phyloP scores from a whole-genome alignment of 257 asterid genomes.

The Jacaranda mimosifolia region DNA sequence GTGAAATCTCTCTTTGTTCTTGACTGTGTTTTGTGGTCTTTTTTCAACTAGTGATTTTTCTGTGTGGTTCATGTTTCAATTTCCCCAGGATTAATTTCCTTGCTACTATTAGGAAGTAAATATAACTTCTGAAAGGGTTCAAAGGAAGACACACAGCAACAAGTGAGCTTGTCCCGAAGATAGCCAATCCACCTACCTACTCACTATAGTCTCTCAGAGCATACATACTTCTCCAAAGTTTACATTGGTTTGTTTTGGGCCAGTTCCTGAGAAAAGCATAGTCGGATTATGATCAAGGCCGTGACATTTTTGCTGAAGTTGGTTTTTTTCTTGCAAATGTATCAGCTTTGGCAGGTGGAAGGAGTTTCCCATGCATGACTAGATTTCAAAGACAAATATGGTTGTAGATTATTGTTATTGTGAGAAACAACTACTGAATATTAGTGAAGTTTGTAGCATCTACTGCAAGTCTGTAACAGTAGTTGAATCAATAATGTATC shows the following conservation, averaged over 20 bases:
- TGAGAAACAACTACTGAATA: neutral
- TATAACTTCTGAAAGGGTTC: neutral
- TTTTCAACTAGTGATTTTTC: conserved; percentile 10
- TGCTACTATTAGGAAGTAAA: conserved; percentile 21
- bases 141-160: neutral
- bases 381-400: conserved; percentile 9
- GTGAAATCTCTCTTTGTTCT: neutral
- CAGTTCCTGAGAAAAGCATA: conserved; percentile 30
- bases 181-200: neutral
- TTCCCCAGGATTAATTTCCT: conserved; percentile 46
- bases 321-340: conserved; percentile 19
- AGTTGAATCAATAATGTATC: conserved; percentile 18
- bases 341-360: conserved; percentile 3
- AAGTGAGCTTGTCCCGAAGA: conserved; percentile 18
- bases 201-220: neutral
- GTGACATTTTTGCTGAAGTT: conserved; percentile 9
- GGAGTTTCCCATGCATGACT: neutral
- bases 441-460: conserved; percentile 15
- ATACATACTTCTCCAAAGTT: neutral
- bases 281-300: neutral
- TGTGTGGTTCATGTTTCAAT: neutral
- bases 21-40: neutral
- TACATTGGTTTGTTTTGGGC: neutral
- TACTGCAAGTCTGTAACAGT: conserved; percentile 1
- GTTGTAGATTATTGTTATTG: conserved; percentile 29